These are phyloP conservation scores for Sporothrix dimorphospora DNA, from an alignment of 2,329 filamentous ascomycete species.

Conservation along the genomic window DNA sequence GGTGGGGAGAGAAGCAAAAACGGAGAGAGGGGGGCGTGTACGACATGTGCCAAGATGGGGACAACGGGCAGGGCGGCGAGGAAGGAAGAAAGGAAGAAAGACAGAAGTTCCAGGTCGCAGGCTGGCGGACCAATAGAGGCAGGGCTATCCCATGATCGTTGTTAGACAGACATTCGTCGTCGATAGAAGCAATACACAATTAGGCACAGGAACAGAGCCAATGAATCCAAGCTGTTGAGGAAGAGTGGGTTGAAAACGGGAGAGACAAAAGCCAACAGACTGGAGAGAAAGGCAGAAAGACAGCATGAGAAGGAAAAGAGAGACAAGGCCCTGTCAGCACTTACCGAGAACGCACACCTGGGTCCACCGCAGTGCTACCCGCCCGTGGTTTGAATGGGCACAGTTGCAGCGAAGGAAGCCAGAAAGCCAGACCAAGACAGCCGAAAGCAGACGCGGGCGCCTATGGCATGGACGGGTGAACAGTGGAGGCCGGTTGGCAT, in stretches of 20 bases:
- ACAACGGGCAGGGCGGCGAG: background rate
- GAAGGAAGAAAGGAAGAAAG: background rate
- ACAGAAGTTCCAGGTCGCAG: background rate
- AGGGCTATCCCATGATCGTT: background rate
- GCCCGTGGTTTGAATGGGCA: background rate
- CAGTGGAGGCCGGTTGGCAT: background rate
- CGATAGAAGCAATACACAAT: background rate
- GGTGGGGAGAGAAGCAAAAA: constrained; percentile 17
- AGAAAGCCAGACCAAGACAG: background rate
- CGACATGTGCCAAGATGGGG: constrained; percentile 15
- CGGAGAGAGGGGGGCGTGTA: constrained; percentile 8
- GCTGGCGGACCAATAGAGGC: background rate
- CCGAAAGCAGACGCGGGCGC: constrained; percentile 7
- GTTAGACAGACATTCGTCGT: background rate
- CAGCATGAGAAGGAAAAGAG: background rate
- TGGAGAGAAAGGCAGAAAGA: background rate
- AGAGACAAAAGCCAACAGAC: background rate
- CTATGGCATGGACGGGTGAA: constrained; percentile 1
- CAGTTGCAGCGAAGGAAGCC: constrained; percentile 6
- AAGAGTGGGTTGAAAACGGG: background rate
- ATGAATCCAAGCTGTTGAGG: constrained; percentile 2
- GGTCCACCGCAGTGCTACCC: background rate
- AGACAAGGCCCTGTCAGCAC: constrained; percentile 7
- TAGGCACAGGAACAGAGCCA: background rate
- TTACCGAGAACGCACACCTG: constrained; percentile 13